These are phyloP conservation scores for Symbiodinium natans DNA, from an alignment of 73 alveolate species.

Conservation along the genomic window DNA sequence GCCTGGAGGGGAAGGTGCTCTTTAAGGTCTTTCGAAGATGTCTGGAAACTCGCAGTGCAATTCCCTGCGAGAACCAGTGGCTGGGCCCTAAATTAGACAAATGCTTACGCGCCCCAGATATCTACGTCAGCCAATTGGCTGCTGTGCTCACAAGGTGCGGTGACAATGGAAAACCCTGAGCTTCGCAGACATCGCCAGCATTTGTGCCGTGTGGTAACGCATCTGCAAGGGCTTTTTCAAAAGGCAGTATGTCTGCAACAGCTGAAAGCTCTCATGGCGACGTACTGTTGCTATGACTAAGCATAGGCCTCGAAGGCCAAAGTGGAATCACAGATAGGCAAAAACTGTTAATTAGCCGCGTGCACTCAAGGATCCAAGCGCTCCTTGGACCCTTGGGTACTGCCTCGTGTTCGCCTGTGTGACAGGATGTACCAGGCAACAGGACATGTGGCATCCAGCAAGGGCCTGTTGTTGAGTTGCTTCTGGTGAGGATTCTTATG, in stretches of 20 bases:
- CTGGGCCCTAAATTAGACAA: neutral
- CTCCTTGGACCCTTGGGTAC: neutral
- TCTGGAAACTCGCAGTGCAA: constrained; percentile 13
- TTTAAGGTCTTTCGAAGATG: neutral
- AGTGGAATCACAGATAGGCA: neutral
- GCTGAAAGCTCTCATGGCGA: neutral
- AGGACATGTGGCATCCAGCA: too few species aligned
- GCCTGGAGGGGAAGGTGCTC: too few species aligned
- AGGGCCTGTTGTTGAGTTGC: too few species aligned
- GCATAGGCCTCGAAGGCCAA: neutral
- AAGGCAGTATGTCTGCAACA: too few species aligned
- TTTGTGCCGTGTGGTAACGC: too few species aligned
- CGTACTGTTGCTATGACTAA: neutral
- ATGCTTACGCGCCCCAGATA: neutral
- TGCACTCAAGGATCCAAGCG: neutral
- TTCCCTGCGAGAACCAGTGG: constrained; percentile 5
- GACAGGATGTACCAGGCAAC: too few species aligned
- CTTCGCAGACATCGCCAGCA: neutral
- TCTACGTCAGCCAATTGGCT: constrained; percentile 18
- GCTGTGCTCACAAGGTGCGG: constrained; percentile 20
- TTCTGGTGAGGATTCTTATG: too few species aligned
- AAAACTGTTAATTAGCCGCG: neutral
- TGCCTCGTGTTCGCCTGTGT: too few species aligned
- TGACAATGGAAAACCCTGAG: neutral
- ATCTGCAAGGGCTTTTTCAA: too few species aligned